Evolutionary conservation across 2,329 filamentous ascomycete genomes (phyloP), one percentile per base, ranked within the genome.

Genomic region (Pseudogymnoascus sp.): DNA sequence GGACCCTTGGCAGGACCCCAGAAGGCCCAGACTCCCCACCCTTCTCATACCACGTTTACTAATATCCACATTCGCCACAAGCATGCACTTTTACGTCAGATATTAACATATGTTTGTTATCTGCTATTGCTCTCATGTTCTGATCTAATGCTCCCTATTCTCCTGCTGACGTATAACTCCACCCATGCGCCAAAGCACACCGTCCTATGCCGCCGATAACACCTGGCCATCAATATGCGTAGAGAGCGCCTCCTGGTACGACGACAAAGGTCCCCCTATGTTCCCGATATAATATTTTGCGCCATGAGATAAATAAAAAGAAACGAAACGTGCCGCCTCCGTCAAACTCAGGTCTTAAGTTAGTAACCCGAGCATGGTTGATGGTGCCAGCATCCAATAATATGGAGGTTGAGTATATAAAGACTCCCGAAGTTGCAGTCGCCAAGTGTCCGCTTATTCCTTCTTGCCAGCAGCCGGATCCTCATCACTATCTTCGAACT

Each of bases 401-500:
- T 20, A 20, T 20, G 47, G 22, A 18, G 7, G 30, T 2, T 18
- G 53, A 58, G 30, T 58, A 37, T 35, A 58, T 36, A 58, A 37
- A 20, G 30, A 15, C 12, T 36, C 9, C 25, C 14, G 11, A n/a
- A 36, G 53, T 37, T 25, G 53, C 22, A 18, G 14, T 39, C n/a
- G 8, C 57, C 18, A 5, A 38, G 18, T 3, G 7, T 14, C 47
- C 47, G 33, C 18, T 33, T 35, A 53, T 20, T 58, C 37, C 57
- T 36, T 58, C 57, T 58, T 58, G 15, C 8, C 18, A 18, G 68
- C 65, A 53, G 68, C 63, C 53, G 63, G 59, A 20, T 68, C 66
- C 47, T 68, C 65, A 62, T 71, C 73, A 33, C 74, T 71, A 14
- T 76, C 74, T 39, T 81, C 78, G 18, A 79, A 77, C 50, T 83